A percentile compares a stretch with the other conserved stretches of the same genome.
These are phyloP conservation scores for Ceratocystis eucalypticola DNA, from an alignment of 2,329 filamentous ascomycete species.

Conservation along the genomic window DNA sequence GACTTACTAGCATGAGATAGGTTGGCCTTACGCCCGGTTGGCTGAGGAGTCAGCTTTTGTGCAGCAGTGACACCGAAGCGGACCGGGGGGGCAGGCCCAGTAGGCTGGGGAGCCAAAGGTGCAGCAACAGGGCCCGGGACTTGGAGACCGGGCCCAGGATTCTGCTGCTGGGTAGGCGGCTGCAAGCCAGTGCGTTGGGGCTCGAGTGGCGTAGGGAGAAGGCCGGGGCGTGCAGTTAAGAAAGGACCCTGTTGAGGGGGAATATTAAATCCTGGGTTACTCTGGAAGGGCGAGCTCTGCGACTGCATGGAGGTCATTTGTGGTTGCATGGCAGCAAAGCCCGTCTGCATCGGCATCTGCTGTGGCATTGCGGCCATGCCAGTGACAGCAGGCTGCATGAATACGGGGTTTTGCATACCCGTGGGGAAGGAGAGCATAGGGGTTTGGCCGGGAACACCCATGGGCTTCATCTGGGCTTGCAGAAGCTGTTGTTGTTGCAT, in stretches of 20 bases:
- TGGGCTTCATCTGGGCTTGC: constrained; percentile 30
- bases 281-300: constrained; percentile 28
- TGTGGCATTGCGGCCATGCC: constrained; percentile 26
- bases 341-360: constrained; percentile 29
- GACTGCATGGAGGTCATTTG: constrained; percentile 49
- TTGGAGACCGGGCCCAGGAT: constrained; percentile 22
- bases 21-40: constrained; percentile 82
- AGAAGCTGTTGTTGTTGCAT: constrained; percentile 29
- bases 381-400: constrained; percentile 40
- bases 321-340: constrained; percentile 38
- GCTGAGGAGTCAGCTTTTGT: constrained; percentile 70
- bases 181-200: constrained; percentile 43
- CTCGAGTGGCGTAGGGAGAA: constrained; percentile 45
- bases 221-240: constrained; percentile 22
- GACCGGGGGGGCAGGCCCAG: constrained; percentile 65
- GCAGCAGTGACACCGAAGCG: constrained; percentile 67
- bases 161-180: constrained; percentile 31
- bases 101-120: constrained; percentile 30
- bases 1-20: constrained; percentile 90
- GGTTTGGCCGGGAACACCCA: constrained; percentile 23
- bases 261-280: constrained; percentile 22
- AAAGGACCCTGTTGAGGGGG: constrained; percentile 18
- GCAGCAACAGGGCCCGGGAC: constrained; percentile 5
- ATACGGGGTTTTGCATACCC: constrained; percentile 25
- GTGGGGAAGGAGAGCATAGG: constrained; percentile 29